A percentile compares a stretch with the other conserved stretches of the same genome.
These are phyloP conservation scores for Ligustrum vulgare DNA, from an alignment of 257 asterid species.

Conservation along the genomic window DNA sequence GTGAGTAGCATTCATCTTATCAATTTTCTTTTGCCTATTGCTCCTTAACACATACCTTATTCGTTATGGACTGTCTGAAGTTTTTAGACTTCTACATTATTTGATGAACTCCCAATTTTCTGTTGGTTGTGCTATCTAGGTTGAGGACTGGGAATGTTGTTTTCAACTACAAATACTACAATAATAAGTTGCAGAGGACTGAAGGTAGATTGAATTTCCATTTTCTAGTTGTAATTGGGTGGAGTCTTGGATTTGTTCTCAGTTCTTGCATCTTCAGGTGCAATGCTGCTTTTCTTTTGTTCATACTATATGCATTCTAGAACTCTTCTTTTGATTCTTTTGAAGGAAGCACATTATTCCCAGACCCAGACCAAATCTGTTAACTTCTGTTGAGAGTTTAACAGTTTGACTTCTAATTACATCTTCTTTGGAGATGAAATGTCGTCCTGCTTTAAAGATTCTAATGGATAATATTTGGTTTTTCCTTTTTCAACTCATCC, in stretches of 20 bases:
- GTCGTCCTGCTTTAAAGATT: not conserved
- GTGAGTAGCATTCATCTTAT: not conserved
- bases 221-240: conserved; percentile 13
- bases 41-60: conserved; percentile 13
- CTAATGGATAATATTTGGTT: not conserved
- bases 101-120: conserved; percentile 13
- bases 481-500: not conserved
- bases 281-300: conserved; percentile 6
- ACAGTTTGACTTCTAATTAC: not conserved
- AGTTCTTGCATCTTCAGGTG: conserved; percentile 18
- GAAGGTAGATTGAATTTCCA: conserved; percentile 65
- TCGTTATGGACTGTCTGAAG: not conserved
- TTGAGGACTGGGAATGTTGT: conserved; percentile 94
- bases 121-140: conserved; percentile 48
- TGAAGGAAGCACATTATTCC: conserved; percentile 4
- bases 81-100: not conserved
- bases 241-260: not conserved
- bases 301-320: conserved; percentile 13
- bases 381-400: not conserved
- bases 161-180: conserved; percentile 85
- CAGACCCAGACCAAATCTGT: not conserved
- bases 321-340: conserved; percentile 1
- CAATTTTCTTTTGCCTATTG: not conserved
- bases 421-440: not conserved
- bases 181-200: conserved; percentile 84